A percentile compares a stretch with the other conserved stretches of the same genome.
Conservation (phyloP, 1,139 yeast genomes). For the Kodamaea fungicola region DNA sequence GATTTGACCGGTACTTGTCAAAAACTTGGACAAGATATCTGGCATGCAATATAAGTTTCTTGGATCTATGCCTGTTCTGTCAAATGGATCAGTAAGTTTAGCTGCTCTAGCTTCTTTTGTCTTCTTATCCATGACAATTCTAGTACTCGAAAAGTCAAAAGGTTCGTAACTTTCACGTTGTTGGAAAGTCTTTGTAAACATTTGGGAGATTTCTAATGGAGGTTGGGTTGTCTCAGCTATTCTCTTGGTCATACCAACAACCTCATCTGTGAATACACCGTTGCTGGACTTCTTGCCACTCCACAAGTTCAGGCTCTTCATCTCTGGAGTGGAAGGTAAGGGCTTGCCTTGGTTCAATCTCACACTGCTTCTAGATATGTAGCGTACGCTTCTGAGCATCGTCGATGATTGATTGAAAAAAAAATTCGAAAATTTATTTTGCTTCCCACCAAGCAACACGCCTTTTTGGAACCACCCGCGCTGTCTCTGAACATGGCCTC, state of each 20-base stretch:
- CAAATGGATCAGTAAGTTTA: constrained; percentile 40
- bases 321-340: constrained; percentile 30
- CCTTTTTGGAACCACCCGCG: neutral
- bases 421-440: neutral
- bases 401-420: constrained; percentile 1
- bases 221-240: constrained; percentile 26
- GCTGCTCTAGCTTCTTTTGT: constrained; percentile 8
- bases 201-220: constrained; percentile 24
- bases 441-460: neutral
- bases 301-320: constrained; percentile 33
- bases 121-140: constrained; percentile 38
- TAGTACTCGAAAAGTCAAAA: constrained; percentile 66
- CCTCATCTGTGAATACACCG: constrained; percentile 17
- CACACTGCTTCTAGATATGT: constrained; percentile 3
- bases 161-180: constrained; percentile 60
- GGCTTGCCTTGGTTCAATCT: constrained; percentile 6
- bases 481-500: no score
- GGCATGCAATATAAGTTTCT: constrained; percentile 65
- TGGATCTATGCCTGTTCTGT: constrained; percentile 58
- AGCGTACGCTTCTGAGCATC: constrained; percentile 7
- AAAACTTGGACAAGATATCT: constrained; percentile 53
- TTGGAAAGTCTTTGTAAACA: constrained; percentile 39
- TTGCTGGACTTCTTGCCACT: constrained; percentile 13
- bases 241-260: constrained; percentile 29
- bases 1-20: constrained; percentile 65